Evolutionary conservation across 2,329 filamentous ascomycete species (phyloP), one percentile per base, ranked within the genome.

Genomic region (Onygenales sp.): DNA sequence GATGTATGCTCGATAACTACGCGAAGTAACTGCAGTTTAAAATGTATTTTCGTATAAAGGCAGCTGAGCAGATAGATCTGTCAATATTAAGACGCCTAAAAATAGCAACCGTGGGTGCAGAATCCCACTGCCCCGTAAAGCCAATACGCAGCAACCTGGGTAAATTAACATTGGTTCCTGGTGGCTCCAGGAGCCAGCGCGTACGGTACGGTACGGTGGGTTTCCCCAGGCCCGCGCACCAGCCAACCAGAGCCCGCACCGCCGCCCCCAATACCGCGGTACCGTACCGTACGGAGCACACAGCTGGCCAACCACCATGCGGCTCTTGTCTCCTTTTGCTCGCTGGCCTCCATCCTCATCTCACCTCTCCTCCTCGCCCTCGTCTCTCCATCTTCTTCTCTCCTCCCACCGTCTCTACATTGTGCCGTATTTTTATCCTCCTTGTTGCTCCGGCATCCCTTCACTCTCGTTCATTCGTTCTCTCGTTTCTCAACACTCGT

Each of bases 401-500:
- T 43, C 47, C 50, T 48, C 50, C 43, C 38, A 47, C 44, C 41
- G 49, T 55, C 48, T 43, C 43, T 42, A 38, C 13, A 51, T 54
- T 51, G 36, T 51, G 41, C 21, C 14, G 51, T 50, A 44, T 53
- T 52, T 33, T n/a, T 47, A 36, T 53, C 35, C 54, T 54, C 21
- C 39, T 51, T 50, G 46, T 41, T 52, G 35, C 46, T 41, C 36
- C 46, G 35, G 46, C 46, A 49, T 13, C 13, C 14, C 36, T 41
- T 49, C 35, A 31, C 35, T 41, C 46, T 41, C 46, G 35, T 49
- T 56, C 50, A 38, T 43, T 44, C 50, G 13, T 44, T 2, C 59
- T 60, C 43, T 54, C 55, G 41, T 52, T 55, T 57, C 55, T 57
- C 55, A 33, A 38, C 31, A 32, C 59, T 58, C 54, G 50, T 55